Conservation (phyloP, 306 rosid species). For the Prunus padus region DNA sequence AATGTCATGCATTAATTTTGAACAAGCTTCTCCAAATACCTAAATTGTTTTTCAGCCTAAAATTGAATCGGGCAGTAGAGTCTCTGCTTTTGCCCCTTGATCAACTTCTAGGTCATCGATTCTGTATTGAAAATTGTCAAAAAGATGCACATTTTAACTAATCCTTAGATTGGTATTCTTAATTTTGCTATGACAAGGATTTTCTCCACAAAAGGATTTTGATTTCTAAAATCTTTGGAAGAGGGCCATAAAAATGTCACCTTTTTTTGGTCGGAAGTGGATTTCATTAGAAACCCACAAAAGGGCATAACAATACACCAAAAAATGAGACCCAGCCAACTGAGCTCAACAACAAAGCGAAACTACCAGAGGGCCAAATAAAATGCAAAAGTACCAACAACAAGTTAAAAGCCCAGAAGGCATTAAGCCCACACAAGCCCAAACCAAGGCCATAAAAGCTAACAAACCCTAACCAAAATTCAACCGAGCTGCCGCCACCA, state of each 20-base stretch:
- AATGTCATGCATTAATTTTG: background rate
- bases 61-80: background rate
- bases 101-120: background rate
- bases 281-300: no score
- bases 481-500: no score
- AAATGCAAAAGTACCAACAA: no score
- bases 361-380: no score
- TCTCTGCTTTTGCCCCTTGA: background rate
- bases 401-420: no score
- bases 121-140: background rate
- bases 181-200: background rate
- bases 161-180: background rate
- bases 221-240: conserved; percentile 4
- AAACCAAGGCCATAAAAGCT: no score
- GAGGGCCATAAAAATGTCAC: conserved; percentile 10
- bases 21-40: background rate
- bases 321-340: no score
- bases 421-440: no score
- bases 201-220: background rate
- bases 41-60: background rate
- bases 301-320: no score
- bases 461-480: no score
- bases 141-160: background rate
- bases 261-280: no score
- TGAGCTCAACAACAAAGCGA: no score